phyloP scores from a whole-genome alignment of 306 rosid species.

The Prinsepia uniflora region DNA sequence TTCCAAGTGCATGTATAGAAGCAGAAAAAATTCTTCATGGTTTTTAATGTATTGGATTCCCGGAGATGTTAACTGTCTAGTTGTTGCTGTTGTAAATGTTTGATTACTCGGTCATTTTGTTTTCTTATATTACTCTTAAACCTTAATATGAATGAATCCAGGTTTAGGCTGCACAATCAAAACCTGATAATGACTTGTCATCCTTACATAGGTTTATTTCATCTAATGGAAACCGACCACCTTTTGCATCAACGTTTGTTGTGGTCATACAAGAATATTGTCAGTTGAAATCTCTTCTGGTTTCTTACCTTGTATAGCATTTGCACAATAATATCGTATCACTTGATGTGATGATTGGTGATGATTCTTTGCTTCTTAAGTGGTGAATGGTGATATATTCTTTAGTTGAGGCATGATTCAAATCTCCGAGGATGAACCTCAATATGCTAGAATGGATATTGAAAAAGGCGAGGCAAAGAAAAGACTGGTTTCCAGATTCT shows the following conservation, averaged over 20 bases:
- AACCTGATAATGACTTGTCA: too few species aligned
- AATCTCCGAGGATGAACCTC: background rate
- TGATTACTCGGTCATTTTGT: background rate
- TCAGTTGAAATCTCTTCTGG: background rate
- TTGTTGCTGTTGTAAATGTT: slow-evolving; percentile 18
- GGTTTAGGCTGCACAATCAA: too few species aligned
- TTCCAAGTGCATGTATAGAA: slow-evolving; percentile 19
- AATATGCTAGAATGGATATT: background rate
- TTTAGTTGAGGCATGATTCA: background rate
- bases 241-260: background rate
- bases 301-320: background rate
- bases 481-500: background rate
- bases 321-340: background rate
- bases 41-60: slow-evolving; percentile 12
- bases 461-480: background rate
- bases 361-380: background rate
- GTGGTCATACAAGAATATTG: background rate
- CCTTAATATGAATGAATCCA: background rate
- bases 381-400: background rate
- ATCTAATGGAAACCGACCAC: background rate
- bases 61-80: background rate
- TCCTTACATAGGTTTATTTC: background rate
- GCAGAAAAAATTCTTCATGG: slow-evolving; percentile 22
- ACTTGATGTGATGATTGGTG: background rate
- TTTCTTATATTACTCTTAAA: background rate